These are phyloP conservation scores for Tolypocladium inflatum DNA, from an alignment of 2,329 filamentous ascomycete species.

Conservation along the genomic window DNA sequence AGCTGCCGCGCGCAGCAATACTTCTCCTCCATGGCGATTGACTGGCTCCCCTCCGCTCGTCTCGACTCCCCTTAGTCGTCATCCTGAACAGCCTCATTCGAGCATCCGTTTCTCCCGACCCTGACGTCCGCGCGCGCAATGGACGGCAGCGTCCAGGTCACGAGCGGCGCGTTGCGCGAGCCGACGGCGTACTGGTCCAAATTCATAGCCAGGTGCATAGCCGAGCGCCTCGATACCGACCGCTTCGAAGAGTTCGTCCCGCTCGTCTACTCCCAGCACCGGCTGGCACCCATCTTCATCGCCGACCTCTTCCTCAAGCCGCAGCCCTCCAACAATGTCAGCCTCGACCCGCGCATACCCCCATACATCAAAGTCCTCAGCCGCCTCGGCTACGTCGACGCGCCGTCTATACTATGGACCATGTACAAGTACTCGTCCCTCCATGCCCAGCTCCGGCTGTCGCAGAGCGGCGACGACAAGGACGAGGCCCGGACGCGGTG, in stretches of 20 bases:
- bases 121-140: slow-evolving; percentile 9
- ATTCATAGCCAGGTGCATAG: slow-evolving; percentile 42
- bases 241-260: slow-evolving; percentile 42
- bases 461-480: slow-evolving; percentile 2
- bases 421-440: slow-evolving; percentile 49
- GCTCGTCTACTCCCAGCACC: slow-evolving; percentile 40
- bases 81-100: not conserved
- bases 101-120: not conserved
- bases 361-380: slow-evolving; percentile 50
- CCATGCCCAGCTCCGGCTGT: slow-evolving; percentile 19
- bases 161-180: slow-evolving; percentile 12
- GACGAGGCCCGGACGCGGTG: slow-evolving; percentile 17
- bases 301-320: slow-evolving; percentile 52
- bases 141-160: slow-evolving; percentile 13
- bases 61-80: not conserved
- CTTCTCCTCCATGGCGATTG: slow-evolving; percentile 2
- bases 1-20: slow-evolving; percentile 6
- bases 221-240: slow-evolving; percentile 39
- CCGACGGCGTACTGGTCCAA: slow-evolving; percentile 34
- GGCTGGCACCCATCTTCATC: slow-evolving; percentile 39
- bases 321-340: slow-evolving; percentile 33
- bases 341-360: slow-evolving; percentile 48
- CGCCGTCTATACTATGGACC: slow-evolving; percentile 43
- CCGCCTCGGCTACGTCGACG: slow-evolving; percentile 40
- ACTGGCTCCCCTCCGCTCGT: not conserved